These are phyloP conservation scores for Candida glucosophila DNA, from an alignment of 1,139 yeast genomes.

Conservation along the genomic window DNA sequence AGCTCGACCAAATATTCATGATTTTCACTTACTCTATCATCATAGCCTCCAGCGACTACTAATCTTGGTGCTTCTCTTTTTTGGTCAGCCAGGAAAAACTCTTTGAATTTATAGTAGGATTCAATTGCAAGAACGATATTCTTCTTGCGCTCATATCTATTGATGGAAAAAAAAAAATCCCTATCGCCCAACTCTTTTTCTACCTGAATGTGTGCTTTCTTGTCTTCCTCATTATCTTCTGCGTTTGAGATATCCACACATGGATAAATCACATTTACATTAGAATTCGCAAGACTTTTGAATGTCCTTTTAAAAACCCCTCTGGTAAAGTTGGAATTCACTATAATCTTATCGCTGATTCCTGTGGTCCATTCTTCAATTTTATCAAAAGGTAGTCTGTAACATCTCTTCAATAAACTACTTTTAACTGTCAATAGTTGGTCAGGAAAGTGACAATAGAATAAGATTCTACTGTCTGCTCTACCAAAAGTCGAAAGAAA, in stretches of 20 bases:
- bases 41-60: conserved; percentile 90
- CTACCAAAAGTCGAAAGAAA: conserved; percentile 45
- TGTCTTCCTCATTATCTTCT: conserved; percentile 11
- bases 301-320: conserved; percentile 62
- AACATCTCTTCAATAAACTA: conserved; percentile 48
- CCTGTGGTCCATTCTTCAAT: conserved; percentile 78
- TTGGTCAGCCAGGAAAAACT: conserved; percentile 5
- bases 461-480: conserved; percentile 43
- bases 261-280: conserved; percentile 79
- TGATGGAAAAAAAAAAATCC: conserved; percentile 60
- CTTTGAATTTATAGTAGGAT: conserved; percentile 42
- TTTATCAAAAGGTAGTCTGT: conserved; percentile 74
- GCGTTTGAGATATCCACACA: conserved; percentile 51
- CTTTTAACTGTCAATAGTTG: conserved; percentile 60
- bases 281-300: conserved; percentile 22
- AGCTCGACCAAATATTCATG: conserved; percentile 62
- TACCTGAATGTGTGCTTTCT: conserved; percentile 17
- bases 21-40: conserved; percentile 66
- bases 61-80: conserved; percentile 30
- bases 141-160: conserved; percentile 84
- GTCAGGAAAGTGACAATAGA: conserved; percentile 97
- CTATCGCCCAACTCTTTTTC: conserved; percentile 21
- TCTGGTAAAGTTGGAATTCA: conserved; percentile 79
- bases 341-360: conserved; percentile 71
- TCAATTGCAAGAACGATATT: conserved; percentile 70